Evolutionary conservation across 2,329 filamentous ascomycete genomes (phyloP).

Genomic region (Parastagonospora nodorum): DNA sequence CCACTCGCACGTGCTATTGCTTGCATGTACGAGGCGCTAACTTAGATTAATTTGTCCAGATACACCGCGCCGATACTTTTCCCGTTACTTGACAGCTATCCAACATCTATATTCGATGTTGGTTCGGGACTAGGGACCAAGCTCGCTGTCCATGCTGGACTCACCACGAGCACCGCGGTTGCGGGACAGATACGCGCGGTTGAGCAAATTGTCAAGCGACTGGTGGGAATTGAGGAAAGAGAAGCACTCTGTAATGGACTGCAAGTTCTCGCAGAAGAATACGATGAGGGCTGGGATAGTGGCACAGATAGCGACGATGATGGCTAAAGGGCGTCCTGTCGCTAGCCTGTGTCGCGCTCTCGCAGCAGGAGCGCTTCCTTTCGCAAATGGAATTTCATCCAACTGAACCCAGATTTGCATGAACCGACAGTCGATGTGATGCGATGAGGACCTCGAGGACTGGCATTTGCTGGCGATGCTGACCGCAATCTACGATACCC

Average conservation of each 20-base stretch:
- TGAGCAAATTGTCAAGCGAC: constrained; percentile 65
- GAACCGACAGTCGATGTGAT: too few relatives aligned
- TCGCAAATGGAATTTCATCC: constrained; percentile 15
- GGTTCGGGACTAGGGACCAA: constrained; percentile 42
- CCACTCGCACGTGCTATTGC: constrained; percentile 6
- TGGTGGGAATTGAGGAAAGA: constrained; percentile 75
- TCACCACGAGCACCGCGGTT: constrained; percentile 79
- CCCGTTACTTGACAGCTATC: constrained; percentile 83
- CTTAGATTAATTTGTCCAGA: constrained; percentile 39
- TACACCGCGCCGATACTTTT: constrained; percentile 65
- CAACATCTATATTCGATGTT: constrained; percentile 67
- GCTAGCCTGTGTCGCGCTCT: not conserved
- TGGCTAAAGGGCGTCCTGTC: constrained; percentile 49
- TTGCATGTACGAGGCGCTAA: constrained; percentile 9
- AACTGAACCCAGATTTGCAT: not conserved
- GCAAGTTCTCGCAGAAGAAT: constrained; percentile 82
- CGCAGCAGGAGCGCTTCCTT: constrained; percentile 8
- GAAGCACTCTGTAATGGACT: constrained; percentile 83
- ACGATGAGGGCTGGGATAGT: constrained; percentile 85
- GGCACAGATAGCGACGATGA: constrained; percentile 68
- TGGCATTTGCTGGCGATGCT: constrained; percentile 4
- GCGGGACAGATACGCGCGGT: constrained; percentile 69
- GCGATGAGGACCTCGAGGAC: not conserved
- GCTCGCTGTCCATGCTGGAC: constrained; percentile 56
- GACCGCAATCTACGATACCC: constrained; percentile 6